phyloP scores from a whole-genome alignment of 768 basidiomycete species.

The Coprinopsis sp. region DNA sequence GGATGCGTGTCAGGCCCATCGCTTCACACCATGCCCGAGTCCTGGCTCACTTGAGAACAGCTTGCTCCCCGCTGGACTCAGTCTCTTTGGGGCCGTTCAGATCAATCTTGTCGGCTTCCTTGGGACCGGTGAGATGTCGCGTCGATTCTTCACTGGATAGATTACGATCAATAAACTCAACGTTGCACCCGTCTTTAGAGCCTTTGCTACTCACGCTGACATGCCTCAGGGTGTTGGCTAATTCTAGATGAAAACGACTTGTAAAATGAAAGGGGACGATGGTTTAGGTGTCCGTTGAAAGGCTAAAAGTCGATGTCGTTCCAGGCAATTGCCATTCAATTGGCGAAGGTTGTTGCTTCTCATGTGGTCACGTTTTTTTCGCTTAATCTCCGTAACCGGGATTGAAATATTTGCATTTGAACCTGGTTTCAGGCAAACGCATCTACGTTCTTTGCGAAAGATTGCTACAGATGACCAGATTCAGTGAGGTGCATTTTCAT shows the following conservation, averaged over 20 bases:
- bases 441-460: too few relatives aligned
- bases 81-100: too few relatives aligned
- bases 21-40: constrained; percentile 31
- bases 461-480: too few relatives aligned
- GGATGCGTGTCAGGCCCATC: constrained; percentile 16
- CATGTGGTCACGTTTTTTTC: too few relatives aligned
- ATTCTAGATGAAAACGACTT: constrained; percentile 34
- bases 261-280: constrained; percentile 22
- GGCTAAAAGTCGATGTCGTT: too few relatives aligned
- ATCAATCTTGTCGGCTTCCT: too few relatives aligned
- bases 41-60: constrained; percentile 84
- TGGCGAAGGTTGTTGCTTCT: too few relatives aligned
- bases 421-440: too few relatives aligned
- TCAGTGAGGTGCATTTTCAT: too few relatives aligned
- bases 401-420: too few relatives aligned
- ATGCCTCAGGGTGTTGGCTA: constrained; percentile 41
- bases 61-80: constrained; percentile 99
- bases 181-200: not conserved
- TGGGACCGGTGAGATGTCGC: constrained; percentile 76
- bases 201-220: constrained; percentile 40
- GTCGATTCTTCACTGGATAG: constrained; percentile 59
- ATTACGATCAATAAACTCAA: not conserved
- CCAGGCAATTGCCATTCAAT: too few relatives aligned
- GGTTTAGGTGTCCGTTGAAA: not conserved
- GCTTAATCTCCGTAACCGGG: too few relatives aligned